Evolutionary conservation across 176 grass and related monocot genomes (phyloP), one percentile per base, ranked within the genome.

Genomic region (Coix lacrymajobi): DNA sequence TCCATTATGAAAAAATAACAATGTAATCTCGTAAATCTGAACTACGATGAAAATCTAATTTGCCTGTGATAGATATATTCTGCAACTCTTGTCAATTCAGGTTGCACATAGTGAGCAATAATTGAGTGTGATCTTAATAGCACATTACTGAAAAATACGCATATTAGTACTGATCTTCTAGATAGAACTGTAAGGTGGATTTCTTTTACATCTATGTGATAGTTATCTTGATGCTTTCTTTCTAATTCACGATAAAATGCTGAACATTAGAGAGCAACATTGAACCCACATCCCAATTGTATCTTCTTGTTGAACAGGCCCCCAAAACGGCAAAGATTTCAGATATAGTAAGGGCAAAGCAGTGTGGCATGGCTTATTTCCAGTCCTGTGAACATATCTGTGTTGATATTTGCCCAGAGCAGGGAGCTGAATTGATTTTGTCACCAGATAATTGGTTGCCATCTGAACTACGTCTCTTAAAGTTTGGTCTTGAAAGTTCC

Each of bases 391-490:
- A 69, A 62, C 68, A 89, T 32, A 24, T 85, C 4, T 57, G 5
- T 31, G 34, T 89, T 12, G 69, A 89, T 30, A 34, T 71, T 20
- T 85, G 20, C 44, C 65, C 67, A 15, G 48, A 85, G 26, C 13
- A 80, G 6, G 67, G 28, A 2, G 15, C 72, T 11, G 30, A 70
- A 40, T 3, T 86, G 25, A 22, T 86, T 70, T 48, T 26, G 5
- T 62, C 66, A 19, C 69, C 65, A 2, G 12, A 86, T 34, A 80
- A 48, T 49, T 86, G 75, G 84, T 61, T 86, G 25, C 3, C 65
- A 19, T 29, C 49, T 62, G 43, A 40, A 24, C 2, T 86, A 3
- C 66, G 28, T 9, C 58, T 79, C n/a, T 79, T 86, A 16, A 41
- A 38, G 6, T 44, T 86, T 0, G 46, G 52, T 62, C 24, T 46